Conservation (phyloP, 179 eudicot species). For the Camellia oleifera region DNA sequence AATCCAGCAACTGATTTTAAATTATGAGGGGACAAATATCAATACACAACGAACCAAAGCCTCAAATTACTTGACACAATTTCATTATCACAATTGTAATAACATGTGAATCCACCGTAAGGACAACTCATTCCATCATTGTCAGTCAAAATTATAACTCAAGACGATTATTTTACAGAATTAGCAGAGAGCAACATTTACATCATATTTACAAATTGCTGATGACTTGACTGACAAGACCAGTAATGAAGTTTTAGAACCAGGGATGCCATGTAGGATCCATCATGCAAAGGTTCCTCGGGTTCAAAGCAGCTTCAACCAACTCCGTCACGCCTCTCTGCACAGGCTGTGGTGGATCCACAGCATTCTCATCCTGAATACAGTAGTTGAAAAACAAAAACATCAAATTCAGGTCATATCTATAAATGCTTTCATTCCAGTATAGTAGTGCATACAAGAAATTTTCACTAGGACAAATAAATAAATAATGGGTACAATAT, state of each 20-base stretch:
- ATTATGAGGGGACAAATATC: too few species aligned
- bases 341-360: constrained; percentile 92
- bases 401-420: not conserved
- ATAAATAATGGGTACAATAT: not conserved
- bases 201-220: constrained; percentile 6
- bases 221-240: not conserved
- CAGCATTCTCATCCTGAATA: constrained; percentile 77
- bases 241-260: constrained; percentile 38
- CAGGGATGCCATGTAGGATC: constrained; percentile 99
- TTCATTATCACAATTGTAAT: too few species aligned
- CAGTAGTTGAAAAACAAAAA: not conserved
- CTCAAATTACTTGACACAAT: too few species aligned
- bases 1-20: too few species aligned
- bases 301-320: constrained; percentile 90
- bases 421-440: not conserved
- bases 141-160: too few species aligned
- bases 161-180: not conserved
- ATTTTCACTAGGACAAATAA: too few species aligned
- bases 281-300: constrained; percentile 95
- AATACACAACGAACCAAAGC: too few species aligned
- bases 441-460: too few species aligned
- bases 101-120: too few species aligned
- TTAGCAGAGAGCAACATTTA: constrained; percentile 1
- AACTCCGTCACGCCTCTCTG: constrained; percentile 91
- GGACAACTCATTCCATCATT: too few species aligned